Conservation (phyloP, 2,329 filamentous ascomycete genomes). For the Colletotrichum lindemuthianum region DNA sequence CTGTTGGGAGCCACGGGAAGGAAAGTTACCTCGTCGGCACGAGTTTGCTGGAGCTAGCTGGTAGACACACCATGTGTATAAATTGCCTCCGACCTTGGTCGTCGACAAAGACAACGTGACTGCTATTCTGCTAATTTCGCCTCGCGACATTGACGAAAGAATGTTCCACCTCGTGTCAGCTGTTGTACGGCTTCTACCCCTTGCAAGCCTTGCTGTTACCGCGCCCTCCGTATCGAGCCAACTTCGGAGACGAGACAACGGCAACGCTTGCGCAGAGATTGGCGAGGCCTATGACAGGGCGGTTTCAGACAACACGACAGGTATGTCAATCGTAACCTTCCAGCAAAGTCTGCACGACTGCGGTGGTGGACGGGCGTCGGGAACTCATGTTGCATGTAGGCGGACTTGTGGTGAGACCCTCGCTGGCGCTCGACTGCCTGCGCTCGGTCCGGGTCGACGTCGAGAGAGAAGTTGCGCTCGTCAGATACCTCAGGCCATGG, state of each 20-base stretch:
- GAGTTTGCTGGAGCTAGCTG: too few species aligned
- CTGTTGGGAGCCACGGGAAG: too few species aligned
- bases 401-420: slow-evolving; percentile 32
- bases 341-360: too few species aligned
- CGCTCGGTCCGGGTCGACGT: slow-evolving; percentile 35
- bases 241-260: not conserved
- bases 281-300: slow-evolving; percentile 10
- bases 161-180: slow-evolving; percentile 13
- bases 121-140: too few species aligned
- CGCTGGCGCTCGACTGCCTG: slow-evolving; percentile 35
- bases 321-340: not conserved
- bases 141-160: not conserved
- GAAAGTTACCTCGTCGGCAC: too few species aligned
- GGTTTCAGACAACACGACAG: not conserved
- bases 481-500: slow-evolving; percentile 37
- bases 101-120: too few species aligned
- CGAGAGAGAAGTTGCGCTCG: slow-evolving; percentile 27
- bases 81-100: too few species aligned
- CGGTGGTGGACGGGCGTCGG: too few species aligned
- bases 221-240: not conserved
- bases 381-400: not conserved
- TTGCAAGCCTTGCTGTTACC: slow-evolving; percentile 6
- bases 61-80: too few species aligned
- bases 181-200: not conserved
- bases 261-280: slow-evolving; percentile 20